Evolutionary conservation across 2,329 filamentous ascomycete species (phyloP).

Genomic region (Ascocoryne sarcoides): DNA sequence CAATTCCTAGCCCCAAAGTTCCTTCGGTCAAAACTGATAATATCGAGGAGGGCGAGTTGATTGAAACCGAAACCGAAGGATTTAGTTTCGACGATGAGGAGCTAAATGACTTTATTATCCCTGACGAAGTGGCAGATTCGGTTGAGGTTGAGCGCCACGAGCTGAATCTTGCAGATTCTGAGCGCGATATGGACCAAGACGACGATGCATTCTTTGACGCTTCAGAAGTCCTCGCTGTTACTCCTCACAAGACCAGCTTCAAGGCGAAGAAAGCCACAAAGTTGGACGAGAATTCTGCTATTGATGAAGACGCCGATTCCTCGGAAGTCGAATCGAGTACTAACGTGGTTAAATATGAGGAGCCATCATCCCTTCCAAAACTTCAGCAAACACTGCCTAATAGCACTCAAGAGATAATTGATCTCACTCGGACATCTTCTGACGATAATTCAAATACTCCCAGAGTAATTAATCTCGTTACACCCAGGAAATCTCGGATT

Average conservation of each 20-base stretch:
- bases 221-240: background rate
- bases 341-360: background rate
- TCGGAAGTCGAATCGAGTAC: background rate
- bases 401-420: constrained; percentile 8
- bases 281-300: background rate
- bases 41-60: constrained; percentile 20
- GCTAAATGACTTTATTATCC: constrained; percentile 41
- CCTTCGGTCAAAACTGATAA: constrained; percentile 1
- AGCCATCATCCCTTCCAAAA: too few relatives aligned
- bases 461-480: constrained; percentile 9
- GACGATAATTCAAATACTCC: constrained; percentile 9
- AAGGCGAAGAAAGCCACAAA: background rate
- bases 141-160: constrained; percentile 12
- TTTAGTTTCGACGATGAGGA: constrained; percentile 29
- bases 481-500: constrained; percentile 8
- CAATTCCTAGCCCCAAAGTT: constrained; percentile 6
- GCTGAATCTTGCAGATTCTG: constrained; percentile 21
- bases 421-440: constrained; percentile 17
- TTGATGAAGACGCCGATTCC: background rate
- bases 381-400: background rate
- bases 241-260: background rate
- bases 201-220: constrained; percentile 10
- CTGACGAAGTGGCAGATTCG: constrained; percentile 11
- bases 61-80: constrained; percentile 15
- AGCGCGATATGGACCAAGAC: constrained; percentile 12